phyloP scores from a whole-genome alignment of 129 eudicot species.

The Tagetes erecta region DNA sequence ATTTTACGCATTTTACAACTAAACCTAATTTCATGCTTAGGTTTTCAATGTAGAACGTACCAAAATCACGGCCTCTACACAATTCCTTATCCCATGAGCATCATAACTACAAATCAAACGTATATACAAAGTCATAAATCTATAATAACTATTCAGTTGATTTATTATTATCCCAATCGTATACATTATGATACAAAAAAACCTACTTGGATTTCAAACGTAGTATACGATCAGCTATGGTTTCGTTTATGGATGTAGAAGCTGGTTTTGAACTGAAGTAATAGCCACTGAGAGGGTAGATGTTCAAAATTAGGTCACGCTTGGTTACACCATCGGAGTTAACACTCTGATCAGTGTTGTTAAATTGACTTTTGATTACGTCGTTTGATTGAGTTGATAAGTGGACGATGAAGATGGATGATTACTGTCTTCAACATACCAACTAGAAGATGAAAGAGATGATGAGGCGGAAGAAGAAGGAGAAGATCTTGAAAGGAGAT shows the following conservation, averaged over 20 bases:
- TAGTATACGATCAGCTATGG: conserved; percentile 49
- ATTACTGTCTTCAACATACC: no score
- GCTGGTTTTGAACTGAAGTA: conserved; percentile 63
- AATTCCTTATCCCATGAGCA: conserved; percentile 64
- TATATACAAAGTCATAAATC: conserved; percentile 7
- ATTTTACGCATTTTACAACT: no score
- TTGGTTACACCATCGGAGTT: neutral
- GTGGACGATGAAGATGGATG: no score
- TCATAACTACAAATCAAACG: conserved; percentile 45
- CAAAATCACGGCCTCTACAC: conserved; percentile 79
- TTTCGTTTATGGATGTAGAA: conserved; percentile 33
- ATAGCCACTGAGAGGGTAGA: conserved; percentile 67
- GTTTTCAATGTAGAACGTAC: conserved; percentile 27
- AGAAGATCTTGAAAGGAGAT: no score
- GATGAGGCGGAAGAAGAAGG: no score
- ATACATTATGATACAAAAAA: neutral
- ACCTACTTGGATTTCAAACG: conserved; percentile 69
- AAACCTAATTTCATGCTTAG: neutral
- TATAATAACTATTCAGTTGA: neutral
- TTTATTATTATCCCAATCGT: neutral
- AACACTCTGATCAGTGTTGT: neutral
- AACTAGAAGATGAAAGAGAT: no score
- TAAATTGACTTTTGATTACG: conserved; percentile 8
- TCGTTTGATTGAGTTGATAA: neutral
- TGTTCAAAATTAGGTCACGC: conserved; percentile 30